These are phyloP conservation scores for Diatrype stigma DNA, from an alignment of 2,329 filamentous ascomycete species.

Conservation along the genomic window DNA sequence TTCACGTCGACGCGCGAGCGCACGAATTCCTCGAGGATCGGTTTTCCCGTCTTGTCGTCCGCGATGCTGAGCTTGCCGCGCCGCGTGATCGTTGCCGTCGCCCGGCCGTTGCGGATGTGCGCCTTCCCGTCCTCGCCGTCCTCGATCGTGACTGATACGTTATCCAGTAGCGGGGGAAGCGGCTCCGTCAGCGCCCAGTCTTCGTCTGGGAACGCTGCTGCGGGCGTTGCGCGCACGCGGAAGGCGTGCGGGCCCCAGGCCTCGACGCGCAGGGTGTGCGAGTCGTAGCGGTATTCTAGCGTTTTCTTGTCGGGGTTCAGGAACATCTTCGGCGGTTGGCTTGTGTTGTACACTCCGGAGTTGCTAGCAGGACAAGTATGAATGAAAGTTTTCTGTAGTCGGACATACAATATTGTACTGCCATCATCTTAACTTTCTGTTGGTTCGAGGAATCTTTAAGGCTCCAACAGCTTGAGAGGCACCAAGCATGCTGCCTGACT, in stretches of 20 bases:
- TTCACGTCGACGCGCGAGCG: conserved; percentile 44
- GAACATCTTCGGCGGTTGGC: conserved; percentile 9
- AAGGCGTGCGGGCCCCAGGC: conserved; percentile 45
- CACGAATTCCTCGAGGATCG: conserved; percentile 49
- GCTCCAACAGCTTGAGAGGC: neutral
- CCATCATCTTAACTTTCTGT: no score
- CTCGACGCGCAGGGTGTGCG: conserved; percentile 44
- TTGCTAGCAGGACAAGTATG: neutral
- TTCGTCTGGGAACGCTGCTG: conserved; percentile 28
- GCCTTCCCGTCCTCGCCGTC: conserved; percentile 24
- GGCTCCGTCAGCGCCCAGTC: conserved; percentile 36
- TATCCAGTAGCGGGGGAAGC: conserved; percentile 9
- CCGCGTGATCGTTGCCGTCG: conserved; percentile 41
- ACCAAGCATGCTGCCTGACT: neutral
- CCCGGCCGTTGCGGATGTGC: conserved; percentile 41
- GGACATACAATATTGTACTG: no score
- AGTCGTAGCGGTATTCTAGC: conserved; percentile 29
- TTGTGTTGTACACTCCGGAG: neutral
- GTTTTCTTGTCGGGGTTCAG: conserved; percentile 1
- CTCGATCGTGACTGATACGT: conserved; percentile 15
- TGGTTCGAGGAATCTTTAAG: neutral
- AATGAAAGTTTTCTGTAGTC: no score
- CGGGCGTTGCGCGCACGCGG: conserved; percentile 43
- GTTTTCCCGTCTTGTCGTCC: conserved; percentile 34
- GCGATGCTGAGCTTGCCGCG: conserved; percentile 47